phyloP scores from a whole-genome alignment of 305 asterid genomes.

The Coffea humblotiana region DNA sequence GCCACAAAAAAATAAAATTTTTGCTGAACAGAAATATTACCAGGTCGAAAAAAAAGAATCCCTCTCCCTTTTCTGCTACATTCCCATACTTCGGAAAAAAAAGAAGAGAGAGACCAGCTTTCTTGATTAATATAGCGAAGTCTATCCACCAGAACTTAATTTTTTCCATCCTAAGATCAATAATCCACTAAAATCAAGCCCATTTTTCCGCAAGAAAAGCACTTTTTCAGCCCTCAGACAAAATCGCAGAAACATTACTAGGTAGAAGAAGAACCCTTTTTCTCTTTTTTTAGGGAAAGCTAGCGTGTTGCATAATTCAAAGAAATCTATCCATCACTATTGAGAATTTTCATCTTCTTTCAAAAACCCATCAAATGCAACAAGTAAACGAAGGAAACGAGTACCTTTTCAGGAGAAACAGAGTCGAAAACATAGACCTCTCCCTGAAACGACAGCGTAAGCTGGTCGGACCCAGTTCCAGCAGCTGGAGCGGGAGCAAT shows the following conservation, averaged over 20 bases:
- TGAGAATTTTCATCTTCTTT: not conserved
- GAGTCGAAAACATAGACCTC: constrained; percentile 87
- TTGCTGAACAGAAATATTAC: constrained; percentile 1
- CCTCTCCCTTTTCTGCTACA: too few relatives aligned
- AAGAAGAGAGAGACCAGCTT: not conserved
- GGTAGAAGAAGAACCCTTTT: not conserved
- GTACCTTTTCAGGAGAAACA: constrained; percentile 94
- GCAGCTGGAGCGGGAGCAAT: constrained; percentile 36
- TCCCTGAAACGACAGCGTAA: constrained; percentile 90
- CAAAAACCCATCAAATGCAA: not conserved
- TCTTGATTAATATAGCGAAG: not conserved
- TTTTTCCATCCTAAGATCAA: not conserved
- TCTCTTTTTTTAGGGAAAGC: too few relatives aligned
- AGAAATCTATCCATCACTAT: not conserved
- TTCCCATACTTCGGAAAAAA: too few relatives aligned
- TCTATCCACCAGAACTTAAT: not conserved
- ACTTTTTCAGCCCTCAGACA: not conserved
- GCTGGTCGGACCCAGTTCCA: constrained; percentile 74
- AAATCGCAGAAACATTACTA: not conserved
- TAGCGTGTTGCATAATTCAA: not conserved
- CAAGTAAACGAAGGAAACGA: not conserved
- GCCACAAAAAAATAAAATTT: not conserved
- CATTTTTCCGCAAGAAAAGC: not conserved
- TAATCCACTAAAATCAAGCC: not conserved
- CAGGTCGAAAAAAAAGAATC: not conserved